Evolutionary conservation across 2,329 filamentous ascomycete species (phyloP).

Genomic region (Calonectria henricotiae): DNA sequence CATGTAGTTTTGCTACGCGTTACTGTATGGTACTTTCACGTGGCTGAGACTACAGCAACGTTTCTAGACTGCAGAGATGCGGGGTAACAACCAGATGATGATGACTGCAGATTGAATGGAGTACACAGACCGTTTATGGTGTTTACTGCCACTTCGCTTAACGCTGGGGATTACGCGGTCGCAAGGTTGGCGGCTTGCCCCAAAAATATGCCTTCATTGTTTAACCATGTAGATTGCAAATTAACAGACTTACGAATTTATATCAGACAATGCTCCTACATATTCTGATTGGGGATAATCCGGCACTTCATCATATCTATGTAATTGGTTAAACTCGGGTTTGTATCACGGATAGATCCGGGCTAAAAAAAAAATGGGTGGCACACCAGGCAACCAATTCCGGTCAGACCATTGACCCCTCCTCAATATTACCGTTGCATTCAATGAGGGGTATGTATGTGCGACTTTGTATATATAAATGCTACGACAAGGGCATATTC

Average conservation of each 20-base stretch:
- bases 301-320: not conserved
- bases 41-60: not conserved
- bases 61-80: not conserved
- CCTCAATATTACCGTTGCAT: constrained; percentile 8
- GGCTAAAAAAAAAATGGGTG: not conserved
- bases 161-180: constrained; percentile 5
- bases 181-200: not conserved
- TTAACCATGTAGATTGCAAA: not conserved
- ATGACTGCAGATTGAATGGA: constrained; percentile 16
- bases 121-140: constrained; percentile 3
- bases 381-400: constrained; percentile 22
- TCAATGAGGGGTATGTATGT: not conserved
- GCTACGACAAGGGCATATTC: not conserved
- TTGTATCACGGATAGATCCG: constrained; percentile 4
- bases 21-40: not conserved
- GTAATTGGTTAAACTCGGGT: too few relatives aligned
- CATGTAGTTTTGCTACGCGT: too few relatives aligned
- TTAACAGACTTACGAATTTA: too few relatives aligned
- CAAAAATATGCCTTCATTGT: not conserved
- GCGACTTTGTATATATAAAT: not conserved
- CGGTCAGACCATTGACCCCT: constrained; percentile 12
- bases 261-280: too few relatives aligned
- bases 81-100: constrained; percentile 21
- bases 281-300: not conserved
- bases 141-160: constrained; percentile 19